These are phyloP conservation scores for Asterochloris erici DNA, from an alignment of 139 green algal species.

Conservation along the genomic window DNA sequence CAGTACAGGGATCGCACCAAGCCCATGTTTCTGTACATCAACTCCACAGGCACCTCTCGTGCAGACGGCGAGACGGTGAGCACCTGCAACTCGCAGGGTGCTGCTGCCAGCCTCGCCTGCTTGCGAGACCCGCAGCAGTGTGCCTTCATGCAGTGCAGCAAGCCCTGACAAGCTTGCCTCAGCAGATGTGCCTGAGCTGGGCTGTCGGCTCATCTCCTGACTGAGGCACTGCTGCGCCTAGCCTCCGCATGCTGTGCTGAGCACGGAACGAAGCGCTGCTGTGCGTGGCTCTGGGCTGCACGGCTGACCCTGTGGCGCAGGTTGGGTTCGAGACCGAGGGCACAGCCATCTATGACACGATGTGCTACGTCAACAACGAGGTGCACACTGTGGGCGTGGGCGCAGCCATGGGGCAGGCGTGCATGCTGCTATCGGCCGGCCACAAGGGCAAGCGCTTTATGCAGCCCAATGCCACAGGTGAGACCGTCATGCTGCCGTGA, in stretches of 20 bases:
- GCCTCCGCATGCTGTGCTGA: neutral
- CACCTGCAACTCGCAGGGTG: neutral
- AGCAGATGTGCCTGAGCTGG: too few relatives aligned
- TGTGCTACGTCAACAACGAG: slow-evolving; percentile 75
- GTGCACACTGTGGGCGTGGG: slow-evolving; percentile 54
- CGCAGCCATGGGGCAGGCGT: slow-evolving; percentile 71
- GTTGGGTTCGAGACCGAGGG: slow-evolving; percentile 90
- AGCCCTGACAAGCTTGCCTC: too few relatives aligned
- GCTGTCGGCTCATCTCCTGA: too few relatives aligned
- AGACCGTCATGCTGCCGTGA: neutral
- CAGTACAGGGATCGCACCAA: slow-evolving; percentile 84
- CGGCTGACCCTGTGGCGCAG: slow-evolving; percentile 2
- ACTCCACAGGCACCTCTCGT: slow-evolving; percentile 82
- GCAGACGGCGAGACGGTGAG: slow-evolving; percentile 76
- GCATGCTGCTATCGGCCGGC: slow-evolving; percentile 79
- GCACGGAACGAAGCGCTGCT: neutral
- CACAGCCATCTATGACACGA: slow-evolving; percentile 86
- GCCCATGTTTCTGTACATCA: slow-evolving; percentile 97
- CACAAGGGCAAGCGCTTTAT: slow-evolving; percentile 82
- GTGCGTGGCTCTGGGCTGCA: neutral
- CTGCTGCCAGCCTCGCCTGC: neutral
- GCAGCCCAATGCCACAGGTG: slow-evolving; percentile 77
- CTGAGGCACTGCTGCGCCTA: neutral
- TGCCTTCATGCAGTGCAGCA: too few relatives aligned
- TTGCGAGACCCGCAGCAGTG: neutral